Conservation (phyloP, 768 basidiomycete genomes). For the Mycena rosella region DNA sequence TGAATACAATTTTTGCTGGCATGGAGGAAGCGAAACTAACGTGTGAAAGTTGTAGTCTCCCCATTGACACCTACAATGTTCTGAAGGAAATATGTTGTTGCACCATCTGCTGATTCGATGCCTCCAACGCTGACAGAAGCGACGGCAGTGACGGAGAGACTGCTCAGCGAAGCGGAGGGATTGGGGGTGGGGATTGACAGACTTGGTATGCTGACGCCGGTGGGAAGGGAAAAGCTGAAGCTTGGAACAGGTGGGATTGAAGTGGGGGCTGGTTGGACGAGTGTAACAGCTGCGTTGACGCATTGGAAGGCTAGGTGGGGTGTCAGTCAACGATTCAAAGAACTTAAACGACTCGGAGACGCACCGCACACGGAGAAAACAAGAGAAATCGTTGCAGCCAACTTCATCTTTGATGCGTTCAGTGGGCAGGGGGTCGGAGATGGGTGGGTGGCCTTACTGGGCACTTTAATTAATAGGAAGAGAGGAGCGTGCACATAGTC, state of each 20-base stretch:
- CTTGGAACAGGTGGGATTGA: background rate
- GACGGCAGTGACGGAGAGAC: conserved; percentile 11
- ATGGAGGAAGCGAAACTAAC: conserved; percentile 10
- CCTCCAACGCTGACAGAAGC: conserved; percentile 23
- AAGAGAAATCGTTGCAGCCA: conserved; percentile 10
- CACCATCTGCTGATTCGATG: conserved; percentile 17
- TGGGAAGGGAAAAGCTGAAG: conserved; percentile 12
- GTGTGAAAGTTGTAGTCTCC: conserved; percentile 1
- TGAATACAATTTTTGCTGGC: background rate
- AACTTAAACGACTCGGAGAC: background rate
- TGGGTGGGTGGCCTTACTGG: background rate
- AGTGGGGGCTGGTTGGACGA: conserved; percentile 20
- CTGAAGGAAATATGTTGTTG: conserved; percentile 24
- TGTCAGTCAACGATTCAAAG: conserved; percentile 4
- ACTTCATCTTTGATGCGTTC: conserved; percentile 19
- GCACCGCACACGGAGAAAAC: conserved; percentile 13
- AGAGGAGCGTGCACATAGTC: too few relatives aligned
- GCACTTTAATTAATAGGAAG: too few relatives aligned
- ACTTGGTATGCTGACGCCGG: conserved; percentile 12
- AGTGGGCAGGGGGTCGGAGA: conserved; percentile 8
- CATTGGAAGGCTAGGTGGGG: conserved; percentile 4
- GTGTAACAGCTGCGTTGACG: conserved; percentile 15
- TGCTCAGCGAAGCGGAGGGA: conserved; percentile 5
- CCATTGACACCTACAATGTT: conserved; percentile 9
- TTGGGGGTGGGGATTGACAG: background rate